A percentile compares a stretch with the other conserved stretches of the same genome.
Evolutionary conservation across 1,284 basidiomycete species (phyloP).

Genomic region (Boletus mariae): DNA sequence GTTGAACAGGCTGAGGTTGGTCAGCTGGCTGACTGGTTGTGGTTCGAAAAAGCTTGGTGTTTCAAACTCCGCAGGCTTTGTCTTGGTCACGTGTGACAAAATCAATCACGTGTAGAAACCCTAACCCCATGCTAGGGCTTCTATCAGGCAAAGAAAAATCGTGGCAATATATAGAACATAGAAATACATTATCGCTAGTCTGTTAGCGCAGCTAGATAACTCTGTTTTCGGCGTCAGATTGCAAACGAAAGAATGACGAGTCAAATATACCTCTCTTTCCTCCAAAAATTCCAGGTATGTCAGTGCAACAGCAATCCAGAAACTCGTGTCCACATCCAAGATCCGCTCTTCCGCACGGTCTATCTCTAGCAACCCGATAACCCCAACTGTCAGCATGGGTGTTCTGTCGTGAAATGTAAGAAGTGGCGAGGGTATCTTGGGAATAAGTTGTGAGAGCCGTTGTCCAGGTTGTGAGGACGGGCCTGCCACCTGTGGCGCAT

Average conservation of each 20-base stretch:
- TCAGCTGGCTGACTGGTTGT: conserved; percentile 17
- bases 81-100: conserved; percentile 28
- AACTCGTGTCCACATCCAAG: conserved; percentile 68
- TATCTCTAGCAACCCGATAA: conserved; percentile 61
- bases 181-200: conserved; percentile 16
- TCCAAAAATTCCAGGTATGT: conserved; percentile 73
- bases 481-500: conserved; percentile 5
- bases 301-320: conserved; percentile 71
- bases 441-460: conserved; percentile 24
- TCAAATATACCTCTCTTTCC: conserved; percentile 62
- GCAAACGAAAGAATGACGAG: neutral
- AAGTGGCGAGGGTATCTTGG: conserved; percentile 41
- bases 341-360: conserved; percentile 52
- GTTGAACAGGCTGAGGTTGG: conserved; percentile 10
- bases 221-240: conserved; percentile 19
- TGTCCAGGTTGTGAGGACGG: conserved; percentile 21
- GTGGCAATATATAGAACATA: conserved; percentile 9
- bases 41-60: conserved; percentile 24
- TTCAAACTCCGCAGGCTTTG: conserved; percentile 28
- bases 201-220: conserved; percentile 28
- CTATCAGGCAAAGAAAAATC: neutral
- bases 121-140: conserved; percentile 12
- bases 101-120: conserved; percentile 27
- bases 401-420: conserved; percentile 69
- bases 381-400: conserved; percentile 54